Evolutionary conservation across 306 rosid species (phyloP), one percentile per base, ranked within the genome.

Genomic region (Vigna nakashimae): DNA sequence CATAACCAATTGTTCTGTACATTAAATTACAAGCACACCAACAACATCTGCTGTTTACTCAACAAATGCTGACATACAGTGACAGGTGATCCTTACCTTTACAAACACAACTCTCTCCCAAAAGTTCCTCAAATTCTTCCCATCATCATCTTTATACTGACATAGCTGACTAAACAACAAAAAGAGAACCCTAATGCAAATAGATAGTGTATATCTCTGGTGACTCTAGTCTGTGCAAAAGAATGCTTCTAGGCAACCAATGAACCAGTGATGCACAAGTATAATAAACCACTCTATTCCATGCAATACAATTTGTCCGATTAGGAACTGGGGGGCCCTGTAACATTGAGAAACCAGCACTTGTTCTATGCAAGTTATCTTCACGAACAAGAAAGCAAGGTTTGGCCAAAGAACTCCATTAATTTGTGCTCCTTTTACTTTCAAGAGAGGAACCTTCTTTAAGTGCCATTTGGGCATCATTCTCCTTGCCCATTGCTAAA

Each of bases 401-500:
- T 60, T 70, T 53, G 58, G 57, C 34, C 72, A 53, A 30, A 24
- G 68, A 42, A 59, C 58, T 43, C 58, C 16, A 53, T 49, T 58
- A 75, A 62, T 73, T 76, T 86, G 85, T 57, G n/a, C 57, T 86
- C 85, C 15, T 91, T 82, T 88, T 92, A 58, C n/a, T 75, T 84
- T 96, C 98, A 9, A 91, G 91, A 20, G 80, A 74, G 36, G 85
- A 86, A 74, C 91, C 99, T 84, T 96, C 97, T 78, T 84, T 91
- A 79, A 92, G 92, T 20, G 98, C 90, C 57, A 76, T 85, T 55
- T 86, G 97, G 32, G 98, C 97, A 76, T 95, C 98, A 16, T 53
- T 85, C 49, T 87, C 88, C 87, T 76, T 87, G 73, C 88, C 89
- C 50, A 82, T 80, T 48, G 83, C 88, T 16, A 86, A 88, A 78